A percentile compares a stretch with the other conserved stretches of the same genome.
Evolutionary conservation across 352 stramenopile genomes (phyloP).

Genomic region (Pythium dissotocum): DNA sequence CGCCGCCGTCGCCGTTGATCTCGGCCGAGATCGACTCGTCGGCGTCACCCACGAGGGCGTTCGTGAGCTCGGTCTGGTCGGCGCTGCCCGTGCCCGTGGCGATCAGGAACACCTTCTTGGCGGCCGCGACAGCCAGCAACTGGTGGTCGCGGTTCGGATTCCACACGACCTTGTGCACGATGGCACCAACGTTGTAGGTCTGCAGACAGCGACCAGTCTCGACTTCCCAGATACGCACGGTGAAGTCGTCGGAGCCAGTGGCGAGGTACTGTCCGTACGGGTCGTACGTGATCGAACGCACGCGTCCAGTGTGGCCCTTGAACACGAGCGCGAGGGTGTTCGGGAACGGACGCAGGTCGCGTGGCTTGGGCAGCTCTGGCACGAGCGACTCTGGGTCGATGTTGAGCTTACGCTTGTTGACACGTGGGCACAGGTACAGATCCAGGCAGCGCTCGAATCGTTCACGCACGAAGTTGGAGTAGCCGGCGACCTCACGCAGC

Average conservation of each 20-base stretch:
- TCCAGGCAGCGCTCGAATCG: constrained; percentile 99
- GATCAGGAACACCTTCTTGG: constrained; percentile 91
- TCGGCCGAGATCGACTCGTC: constrained; percentile 65
- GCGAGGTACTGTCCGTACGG: constrained; percentile 97
- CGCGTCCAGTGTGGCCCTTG: constrained; percentile 86
- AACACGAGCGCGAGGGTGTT: constrained; percentile 92
- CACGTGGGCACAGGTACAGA: constrained; percentile 97
- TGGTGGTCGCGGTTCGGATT: constrained; percentile 97
- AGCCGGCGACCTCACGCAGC: constrained; percentile 95
- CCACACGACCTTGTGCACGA: constrained; percentile 94
- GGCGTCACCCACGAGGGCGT: constrained; percentile 91
- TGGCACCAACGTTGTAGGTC: constrained; percentile 90
- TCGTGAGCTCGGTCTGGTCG: constrained; percentile 94
- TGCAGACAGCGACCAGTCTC: constrained; percentile 92
- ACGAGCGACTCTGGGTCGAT: constrained; percentile 97
- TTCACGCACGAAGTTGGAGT: constrained; percentile 96
- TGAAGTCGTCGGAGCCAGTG: constrained; percentile 95
- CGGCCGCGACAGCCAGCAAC: constrained; percentile 92
- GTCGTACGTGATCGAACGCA: constrained; percentile 94
- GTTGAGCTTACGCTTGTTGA: constrained; percentile 96
- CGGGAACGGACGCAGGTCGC: constrained; percentile 98
- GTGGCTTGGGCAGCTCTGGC: constrained; percentile 95
- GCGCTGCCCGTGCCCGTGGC: constrained; percentile 93
- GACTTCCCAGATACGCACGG: constrained; percentile 97
- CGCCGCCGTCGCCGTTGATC: constrained; percentile 38